These are phyloP conservation scores for Stevia rebaudiana DNA, from an alignment of 140 eudicot species.

Conservation along the genomic window DNA sequence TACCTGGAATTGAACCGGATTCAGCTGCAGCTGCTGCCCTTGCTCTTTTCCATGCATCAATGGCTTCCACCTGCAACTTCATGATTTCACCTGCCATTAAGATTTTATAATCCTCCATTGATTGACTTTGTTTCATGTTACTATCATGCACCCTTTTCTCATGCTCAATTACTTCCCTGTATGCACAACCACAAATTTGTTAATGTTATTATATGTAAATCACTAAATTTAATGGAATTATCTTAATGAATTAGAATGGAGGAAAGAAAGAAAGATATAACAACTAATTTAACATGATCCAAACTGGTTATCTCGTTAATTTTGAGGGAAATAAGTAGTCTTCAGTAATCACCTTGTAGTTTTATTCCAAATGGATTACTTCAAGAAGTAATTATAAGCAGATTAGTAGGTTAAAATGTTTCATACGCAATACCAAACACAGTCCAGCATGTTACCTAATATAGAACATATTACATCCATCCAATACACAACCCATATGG, in stretches of 20 bases:
- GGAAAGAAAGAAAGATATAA: too few relatives aligned
- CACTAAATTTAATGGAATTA: too few relatives aligned
- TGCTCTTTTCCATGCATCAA: constrained; percentile 62
- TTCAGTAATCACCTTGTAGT: neutral
- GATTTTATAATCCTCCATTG: constrained; percentile 50
- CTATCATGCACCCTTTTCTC: constrained; percentile 47
- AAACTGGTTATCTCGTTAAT: neutral
- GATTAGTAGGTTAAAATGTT: neutral
- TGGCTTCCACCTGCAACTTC: constrained; percentile 47
- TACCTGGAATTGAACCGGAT: constrained; percentile 30
- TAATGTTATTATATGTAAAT: too few relatives aligned
- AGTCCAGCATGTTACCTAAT: neutral
- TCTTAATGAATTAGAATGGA: too few relatives aligned
- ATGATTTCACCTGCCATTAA: constrained; percentile 55
- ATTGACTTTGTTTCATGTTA: constrained; percentile 35
- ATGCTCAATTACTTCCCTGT: constrained; percentile 61
- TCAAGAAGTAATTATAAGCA: neutral
- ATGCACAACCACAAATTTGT: neutral
- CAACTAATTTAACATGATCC: too few relatives aligned
- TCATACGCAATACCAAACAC: neutral
- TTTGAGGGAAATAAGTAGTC: neutral
- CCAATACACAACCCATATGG: neutral
- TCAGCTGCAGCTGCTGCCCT: constrained; percentile 62
- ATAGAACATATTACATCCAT: neutral
- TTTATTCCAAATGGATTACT: neutral